Evolutionary conservation across 2,329 filamentous ascomycete species (phyloP).

Genomic region (Paramyrothecium roridum): DNA sequence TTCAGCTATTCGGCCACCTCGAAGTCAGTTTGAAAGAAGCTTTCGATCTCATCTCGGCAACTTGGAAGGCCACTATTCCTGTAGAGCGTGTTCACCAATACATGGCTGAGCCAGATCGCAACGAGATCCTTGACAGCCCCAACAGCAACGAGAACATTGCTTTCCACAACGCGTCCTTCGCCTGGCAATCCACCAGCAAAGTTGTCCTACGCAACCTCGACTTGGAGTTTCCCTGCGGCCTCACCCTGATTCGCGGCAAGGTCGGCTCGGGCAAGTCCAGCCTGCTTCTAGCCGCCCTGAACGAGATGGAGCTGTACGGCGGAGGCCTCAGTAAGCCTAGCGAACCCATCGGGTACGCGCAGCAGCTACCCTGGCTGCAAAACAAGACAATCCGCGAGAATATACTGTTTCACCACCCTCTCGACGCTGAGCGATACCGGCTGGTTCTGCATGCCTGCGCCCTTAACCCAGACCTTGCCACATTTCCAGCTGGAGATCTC

Average conservation of each 20-base stretch:
- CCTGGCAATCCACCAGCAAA: constrained; percentile 68
- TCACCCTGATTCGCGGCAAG: constrained; percentile 56
- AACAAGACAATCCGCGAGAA: constrained; percentile 65
- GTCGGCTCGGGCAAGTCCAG: constrained; percentile 62
- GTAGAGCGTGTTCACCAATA: constrained; percentile 80
- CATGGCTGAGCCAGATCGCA: constrained; percentile 81
- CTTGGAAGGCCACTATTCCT: constrained; percentile 81
- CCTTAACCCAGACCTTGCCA: constrained; percentile 51
- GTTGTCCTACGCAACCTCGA: constrained; percentile 46
- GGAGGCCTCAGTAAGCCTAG: constrained; percentile 43
- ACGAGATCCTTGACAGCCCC: constrained; percentile 39
- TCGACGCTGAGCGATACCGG: constrained; percentile 53
- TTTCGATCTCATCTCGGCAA: constrained; percentile 69
- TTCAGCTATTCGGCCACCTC: constrained; percentile 76
- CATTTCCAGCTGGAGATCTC: constrained; percentile 54
- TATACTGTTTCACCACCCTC: constrained; percentile 58
- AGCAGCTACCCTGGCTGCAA: constrained; percentile 63
- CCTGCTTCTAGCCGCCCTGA: constrained; percentile 55
- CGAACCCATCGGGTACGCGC: constrained; percentile 51
- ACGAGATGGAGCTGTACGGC: constrained; percentile 64
- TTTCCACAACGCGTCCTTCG: constrained; percentile 66
- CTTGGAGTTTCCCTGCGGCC: constrained; percentile 43
- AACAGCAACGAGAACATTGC: constrained; percentile 36
- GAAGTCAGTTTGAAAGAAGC: constrained; percentile 71
- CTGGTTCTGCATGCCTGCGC: constrained; percentile 60